Percentiles rank a stretch among this genome's conserved stretches.
Evolutionary conservation across 352 stramenopile genomes (phyloP).

Genomic region (Globisporangium okanoganense): DNA sequence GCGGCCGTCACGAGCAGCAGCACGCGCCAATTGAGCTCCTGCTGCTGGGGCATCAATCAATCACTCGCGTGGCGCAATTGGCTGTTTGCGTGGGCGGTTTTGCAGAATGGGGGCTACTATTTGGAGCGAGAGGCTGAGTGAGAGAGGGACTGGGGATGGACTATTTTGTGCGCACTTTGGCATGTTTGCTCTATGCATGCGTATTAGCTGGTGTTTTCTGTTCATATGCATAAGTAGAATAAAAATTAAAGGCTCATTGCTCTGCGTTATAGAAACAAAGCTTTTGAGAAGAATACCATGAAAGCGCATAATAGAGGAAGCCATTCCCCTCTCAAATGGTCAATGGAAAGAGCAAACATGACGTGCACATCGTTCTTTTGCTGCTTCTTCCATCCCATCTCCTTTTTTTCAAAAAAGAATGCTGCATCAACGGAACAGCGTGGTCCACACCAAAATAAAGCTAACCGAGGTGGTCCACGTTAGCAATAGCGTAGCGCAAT

Average conservation of each 20-base stretch:
- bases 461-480: not conserved
- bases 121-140: not conserved
- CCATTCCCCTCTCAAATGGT: no score
- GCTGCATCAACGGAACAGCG: not conserved
- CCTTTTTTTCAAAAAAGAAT: not conserved
- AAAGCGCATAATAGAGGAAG: no score
- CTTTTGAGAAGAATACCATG: not conserved
- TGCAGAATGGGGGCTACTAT: not conserved
- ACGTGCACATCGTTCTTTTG: not conserved
- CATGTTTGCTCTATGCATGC: not conserved
- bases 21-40: conserved; percentile 45
- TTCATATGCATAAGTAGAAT: not conserved
- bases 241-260: not conserved
- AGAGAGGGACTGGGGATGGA: not conserved
- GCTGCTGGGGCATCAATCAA: not conserved
- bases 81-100: not conserved
- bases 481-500: no score
- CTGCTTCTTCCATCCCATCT: not conserved
- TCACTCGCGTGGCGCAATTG: conserved; percentile 5
- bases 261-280: not conserved
- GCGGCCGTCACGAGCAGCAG: conserved; percentile 48
- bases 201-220: not conserved
- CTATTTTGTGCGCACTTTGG: not conserved
- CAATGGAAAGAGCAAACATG: not conserved
- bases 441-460: not conserved